Evolutionary conservation across 1,284 basidiomycete species (phyloP).

Genomic region (Cystobasidiaceae sp.): DNA sequence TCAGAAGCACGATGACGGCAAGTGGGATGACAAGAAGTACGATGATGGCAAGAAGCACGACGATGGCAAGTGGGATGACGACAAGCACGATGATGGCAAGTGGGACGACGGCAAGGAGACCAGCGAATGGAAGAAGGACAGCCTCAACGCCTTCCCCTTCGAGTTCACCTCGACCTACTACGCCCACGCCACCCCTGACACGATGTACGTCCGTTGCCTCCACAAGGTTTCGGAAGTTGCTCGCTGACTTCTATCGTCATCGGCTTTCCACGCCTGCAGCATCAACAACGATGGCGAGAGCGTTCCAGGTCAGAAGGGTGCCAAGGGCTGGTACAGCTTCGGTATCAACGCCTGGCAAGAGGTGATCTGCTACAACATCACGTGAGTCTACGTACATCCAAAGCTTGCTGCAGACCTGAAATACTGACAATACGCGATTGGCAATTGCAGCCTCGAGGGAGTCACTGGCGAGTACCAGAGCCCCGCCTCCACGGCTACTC

Average conservation of each 20-base stretch:
- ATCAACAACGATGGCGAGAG: conserved; percentile 43
- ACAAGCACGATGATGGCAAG: conserved; percentile 12
- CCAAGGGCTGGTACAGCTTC: conserved; percentile 44
- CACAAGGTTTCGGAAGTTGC: not conserved
- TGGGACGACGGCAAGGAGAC: not conserved
- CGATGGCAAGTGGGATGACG: conserved; percentile 23
- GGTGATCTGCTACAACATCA: conserved; percentile 46
- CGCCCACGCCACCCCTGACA: conserved; percentile 43
- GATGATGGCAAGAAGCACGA: conserved; percentile 7
- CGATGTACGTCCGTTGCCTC: conserved; percentile 33
- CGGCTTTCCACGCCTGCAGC: conserved; percentile 20
- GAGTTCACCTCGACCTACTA: conserved; percentile 47
- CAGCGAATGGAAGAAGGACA: conserved; percentile 10
- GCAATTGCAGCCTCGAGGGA: conserved; percentile 44
- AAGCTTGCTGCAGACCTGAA: too few species aligned
- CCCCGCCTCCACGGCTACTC: conserved; percentile 47
- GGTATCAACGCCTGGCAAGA: conserved; percentile 46
- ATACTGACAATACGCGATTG: conserved; percentile 39
- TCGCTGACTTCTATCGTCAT: too few species aligned
- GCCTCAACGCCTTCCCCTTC: conserved; percentile 38
- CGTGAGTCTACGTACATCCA: conserved; percentile 10
- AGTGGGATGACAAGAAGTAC: conserved; percentile 26
- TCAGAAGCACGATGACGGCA: conserved; percentile 31
- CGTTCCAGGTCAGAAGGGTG: conserved; percentile 43
- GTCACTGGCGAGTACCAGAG: conserved; percentile 46